Base-by-base conservation (phyloP, 225 moss, liverwort and hornwort species). In the Antitrichia curtipendula region DNA sequence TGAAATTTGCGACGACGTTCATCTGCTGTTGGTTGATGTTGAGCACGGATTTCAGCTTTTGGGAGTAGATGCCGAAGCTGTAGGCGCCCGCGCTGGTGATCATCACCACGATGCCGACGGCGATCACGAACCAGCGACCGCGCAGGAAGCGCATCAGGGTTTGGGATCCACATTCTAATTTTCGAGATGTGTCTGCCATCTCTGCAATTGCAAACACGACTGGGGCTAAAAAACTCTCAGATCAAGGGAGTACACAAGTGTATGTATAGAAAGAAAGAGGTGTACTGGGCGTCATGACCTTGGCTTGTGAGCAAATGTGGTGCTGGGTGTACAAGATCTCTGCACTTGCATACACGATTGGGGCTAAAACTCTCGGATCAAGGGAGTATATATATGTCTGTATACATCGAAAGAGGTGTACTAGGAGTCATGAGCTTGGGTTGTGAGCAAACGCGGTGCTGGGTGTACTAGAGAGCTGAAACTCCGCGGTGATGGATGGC, bases 61-160 rank as follows among this genome's bases (percentile, higher is more conserved):
- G 91, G 21, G 98, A 97, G 89, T 96, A 96, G 63, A 96, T 81
- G 58, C 94, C 92, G 87, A 96, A 98, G 54, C 95, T 96, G 93
- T 98, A 98, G 38, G 95, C 96, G 52, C 96, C 95, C 13, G 97
- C 96, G 40, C 95, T 94, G 34, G 94, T 92, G 23, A 92, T 88
- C 88, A 94, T 94, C 57, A 97, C 94, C 92, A 95, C 84, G 54
- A 98, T 93, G 12, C 97, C 96, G 12, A 95, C 91, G 49, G 96
- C 95, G 65, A 98, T 93, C 24, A 95, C 96, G 59, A 97, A 90
- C 98, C 98, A 98, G 66, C 95, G 95, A 16, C 93, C 93, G 41
- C 79, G 88, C 78, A 93, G 8, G 28, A 91, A 82, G 52, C 47
- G 82, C 65, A 38, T 13, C 68, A 82, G 53, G 53, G 82, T 36